Evolutionary conservation across 2,329 filamentous ascomycete species (phyloP).

Genomic region (Pseudogymnoascus verrucosus): DNA sequence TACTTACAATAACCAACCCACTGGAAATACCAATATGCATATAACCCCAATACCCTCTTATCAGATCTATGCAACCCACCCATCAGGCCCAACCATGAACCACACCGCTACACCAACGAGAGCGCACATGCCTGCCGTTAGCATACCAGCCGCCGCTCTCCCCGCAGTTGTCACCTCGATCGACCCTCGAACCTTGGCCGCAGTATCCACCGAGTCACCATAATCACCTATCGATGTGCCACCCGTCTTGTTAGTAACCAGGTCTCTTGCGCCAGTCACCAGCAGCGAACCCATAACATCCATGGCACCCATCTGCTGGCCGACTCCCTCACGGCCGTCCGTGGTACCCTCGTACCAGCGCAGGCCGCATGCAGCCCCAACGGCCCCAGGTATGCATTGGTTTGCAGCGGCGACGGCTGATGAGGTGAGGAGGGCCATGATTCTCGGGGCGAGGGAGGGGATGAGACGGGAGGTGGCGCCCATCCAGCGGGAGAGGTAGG

Average conservation of each 20-base stretch:
- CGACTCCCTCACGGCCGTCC: constrained; percentile 39
- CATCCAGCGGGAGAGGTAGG: constrained; percentile 53
- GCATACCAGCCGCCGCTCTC: constrained; percentile 32
- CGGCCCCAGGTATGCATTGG: constrained; percentile 41
- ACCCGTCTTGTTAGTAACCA: constrained; percentile 41
- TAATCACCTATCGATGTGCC: constrained; percentile 45
- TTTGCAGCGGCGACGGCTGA: constrained; percentile 47
- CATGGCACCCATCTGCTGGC: constrained; percentile 47
- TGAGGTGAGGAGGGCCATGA: constrained; percentile 44
- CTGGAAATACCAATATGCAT: neutral
- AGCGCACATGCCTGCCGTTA: constrained; percentile 29
- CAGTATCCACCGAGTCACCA: constrained; percentile 14
- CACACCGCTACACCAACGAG: constrained; percentile 11
- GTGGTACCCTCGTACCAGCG: constrained; percentile 37
- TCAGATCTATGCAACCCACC: constrained; percentile 3
- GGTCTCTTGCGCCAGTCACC: constrained; percentile 36
- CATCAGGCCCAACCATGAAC: constrained; percentile 8
- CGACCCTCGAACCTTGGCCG: constrained; percentile 14
- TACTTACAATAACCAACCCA: neutral
- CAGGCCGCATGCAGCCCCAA: constrained; percentile 36
- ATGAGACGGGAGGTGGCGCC: constrained; percentile 49
- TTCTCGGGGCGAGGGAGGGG: constrained; percentile 42
- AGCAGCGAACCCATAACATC: constrained; percentile 38
- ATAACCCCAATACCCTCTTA: neutral
- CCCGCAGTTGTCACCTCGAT: constrained; percentile 27